These are phyloP conservation scores for Grosmannia penicillata DNA, from an alignment of 2,329 filamentous ascomycete genomes.

Conservation along the genomic window DNA sequence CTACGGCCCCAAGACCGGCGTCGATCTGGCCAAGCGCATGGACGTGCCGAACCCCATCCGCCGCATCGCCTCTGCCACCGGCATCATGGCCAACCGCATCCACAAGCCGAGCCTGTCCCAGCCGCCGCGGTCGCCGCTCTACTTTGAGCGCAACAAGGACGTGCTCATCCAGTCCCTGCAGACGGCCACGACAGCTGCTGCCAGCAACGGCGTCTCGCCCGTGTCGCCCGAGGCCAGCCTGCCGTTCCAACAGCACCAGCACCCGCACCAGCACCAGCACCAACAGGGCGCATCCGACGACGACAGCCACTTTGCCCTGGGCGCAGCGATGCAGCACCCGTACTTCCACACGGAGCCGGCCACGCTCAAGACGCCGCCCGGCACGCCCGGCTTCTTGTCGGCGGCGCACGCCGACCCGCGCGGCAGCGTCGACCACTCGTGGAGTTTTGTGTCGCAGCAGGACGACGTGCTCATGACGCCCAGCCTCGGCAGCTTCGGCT, in stretches of 20 bases:
- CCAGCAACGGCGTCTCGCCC: conserved; percentile 3
- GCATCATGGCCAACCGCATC: conserved; percentile 23
- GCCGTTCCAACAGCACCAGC: no score
- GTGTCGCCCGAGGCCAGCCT: background rate
- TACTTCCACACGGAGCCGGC: conserved; percentile 4
- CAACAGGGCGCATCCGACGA: no score
- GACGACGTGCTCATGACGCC: conserved; percentile 37
- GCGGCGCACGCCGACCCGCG: background rate
- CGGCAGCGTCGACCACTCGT: conserved; percentile 4
- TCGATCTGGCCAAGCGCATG: conserved; percentile 29
- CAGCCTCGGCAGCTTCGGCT: conserved; percentile 27
- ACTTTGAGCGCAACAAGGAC: conserved; percentile 30
- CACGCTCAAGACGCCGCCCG: conserved; percentile 6
- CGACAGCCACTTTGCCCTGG: background rate
- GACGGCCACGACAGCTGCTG: background rate
- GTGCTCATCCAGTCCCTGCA: conserved; percentile 24
- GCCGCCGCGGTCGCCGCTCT: conserved; percentile 27
- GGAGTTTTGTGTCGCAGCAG: conserved; percentile 21
- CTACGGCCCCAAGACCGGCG: conserved; percentile 28
- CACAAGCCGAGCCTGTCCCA: conserved; percentile 20
- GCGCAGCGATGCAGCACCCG: background rate
- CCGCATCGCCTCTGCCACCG: conserved; percentile 36
- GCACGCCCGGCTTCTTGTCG: conserved; percentile 5
- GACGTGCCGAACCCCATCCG: conserved; percentile 35
- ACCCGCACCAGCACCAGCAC: no score